Percentiles rank a stretch among this genome's conserved stretches.
These are phyloP conservation scores for Exsudoporus frostii DNA, from an alignment of 768 basidiomycete species.

Conservation along the genomic window DNA sequence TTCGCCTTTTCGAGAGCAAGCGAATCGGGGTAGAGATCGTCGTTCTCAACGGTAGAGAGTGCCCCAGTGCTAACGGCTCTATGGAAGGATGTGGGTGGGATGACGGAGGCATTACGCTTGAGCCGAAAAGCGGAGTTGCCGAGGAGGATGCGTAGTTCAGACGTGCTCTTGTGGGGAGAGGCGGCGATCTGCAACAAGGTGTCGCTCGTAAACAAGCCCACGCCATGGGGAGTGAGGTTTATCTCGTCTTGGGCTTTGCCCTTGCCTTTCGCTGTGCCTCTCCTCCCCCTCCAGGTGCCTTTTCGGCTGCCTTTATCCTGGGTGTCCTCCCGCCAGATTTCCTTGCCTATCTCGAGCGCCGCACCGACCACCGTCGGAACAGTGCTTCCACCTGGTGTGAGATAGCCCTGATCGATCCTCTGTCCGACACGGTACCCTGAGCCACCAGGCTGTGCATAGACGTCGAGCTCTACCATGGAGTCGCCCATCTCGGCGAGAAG, in stretches of 20 bases:
- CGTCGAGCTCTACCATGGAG: slow-evolving; percentile 44
- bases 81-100: slow-evolving; percentile 25
- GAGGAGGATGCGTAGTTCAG: slow-evolving; percentile 59
- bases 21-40: slow-evolving; percentile 19
- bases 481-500: slow-evolving; percentile 47
- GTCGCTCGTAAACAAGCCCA: slow-evolving; percentile 42
- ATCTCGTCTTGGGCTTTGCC: slow-evolving; percentile 4
- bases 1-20: slow-evolving; percentile 70
- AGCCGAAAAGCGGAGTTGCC: slow-evolving; percentile 59
- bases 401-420: slow-evolving; percentile 33
- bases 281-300: slow-evolving; percentile 15
- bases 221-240: slow-evolving; percentile 7
- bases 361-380: slow-evolving; percentile 7
- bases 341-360: slow-evolving; percentile 17
- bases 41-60: slow-evolving; percentile 1
- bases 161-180: slow-evolving; percentile 46
- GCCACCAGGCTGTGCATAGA: slow-evolving; percentile 30
- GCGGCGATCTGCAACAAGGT: slow-evolving; percentile 54
- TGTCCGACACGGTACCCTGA: slow-evolving; percentile 42
- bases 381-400: slow-evolving; percentile 32
- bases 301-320: slow-evolving; percentile 5
- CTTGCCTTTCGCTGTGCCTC: slow-evolving; percentile 5
- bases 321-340: slow-evolving; percentile 21
- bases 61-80: slow-evolving; percentile 7
- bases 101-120: slow-evolving; percentile 48